Evolutionary conservation across 352 stramenopile species (phyloP).

Genomic region (Globisporangium abappressorium): DNA sequence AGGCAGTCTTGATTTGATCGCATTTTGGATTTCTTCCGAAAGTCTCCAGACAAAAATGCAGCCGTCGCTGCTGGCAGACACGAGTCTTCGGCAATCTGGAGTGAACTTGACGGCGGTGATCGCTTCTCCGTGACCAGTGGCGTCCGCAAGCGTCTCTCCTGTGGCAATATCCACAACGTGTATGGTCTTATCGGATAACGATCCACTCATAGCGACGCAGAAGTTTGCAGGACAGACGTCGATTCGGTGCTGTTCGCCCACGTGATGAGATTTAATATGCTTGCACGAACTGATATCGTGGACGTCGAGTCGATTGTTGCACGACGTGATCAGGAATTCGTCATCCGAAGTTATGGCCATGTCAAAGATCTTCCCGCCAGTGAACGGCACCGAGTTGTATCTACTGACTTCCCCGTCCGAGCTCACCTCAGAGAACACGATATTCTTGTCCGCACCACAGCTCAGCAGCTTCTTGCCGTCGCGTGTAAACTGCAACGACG

Average conservation of each 20-base stretch:
- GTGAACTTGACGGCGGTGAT: constrained; percentile 85
- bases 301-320: constrained; percentile 84
- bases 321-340: constrained; percentile 60
- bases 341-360: constrained; percentile 70
- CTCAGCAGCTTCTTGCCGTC: constrained; percentile 70
- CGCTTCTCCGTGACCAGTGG: constrained; percentile 78
- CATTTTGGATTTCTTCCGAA: constrained; percentile 63
- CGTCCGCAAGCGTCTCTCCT: constrained; percentile 73
- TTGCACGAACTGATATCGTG: constrained; percentile 60
- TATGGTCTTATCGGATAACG: constrained; percentile 81
- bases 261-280: constrained; percentile 49
- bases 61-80: constrained; percentile 82
- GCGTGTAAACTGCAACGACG: constrained; percentile 56
- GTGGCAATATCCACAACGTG: constrained; percentile 81
- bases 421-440: constrained; percentile 59
- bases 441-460: constrained; percentile 62
- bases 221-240: constrained; percentile 62
- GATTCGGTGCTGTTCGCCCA: constrained; percentile 74
- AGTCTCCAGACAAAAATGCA: constrained; percentile 89
- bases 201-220: constrained; percentile 80
- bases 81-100: constrained; percentile 76
- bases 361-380: constrained; percentile 73
- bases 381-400: constrained; percentile 51
- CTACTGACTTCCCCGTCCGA: constrained; percentile 33
- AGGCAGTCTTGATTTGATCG: constrained; percentile 59